phyloP scores from a whole-genome alignment of 208 protist genomes.

The Acanthamoeba culbertsoni region DNA sequence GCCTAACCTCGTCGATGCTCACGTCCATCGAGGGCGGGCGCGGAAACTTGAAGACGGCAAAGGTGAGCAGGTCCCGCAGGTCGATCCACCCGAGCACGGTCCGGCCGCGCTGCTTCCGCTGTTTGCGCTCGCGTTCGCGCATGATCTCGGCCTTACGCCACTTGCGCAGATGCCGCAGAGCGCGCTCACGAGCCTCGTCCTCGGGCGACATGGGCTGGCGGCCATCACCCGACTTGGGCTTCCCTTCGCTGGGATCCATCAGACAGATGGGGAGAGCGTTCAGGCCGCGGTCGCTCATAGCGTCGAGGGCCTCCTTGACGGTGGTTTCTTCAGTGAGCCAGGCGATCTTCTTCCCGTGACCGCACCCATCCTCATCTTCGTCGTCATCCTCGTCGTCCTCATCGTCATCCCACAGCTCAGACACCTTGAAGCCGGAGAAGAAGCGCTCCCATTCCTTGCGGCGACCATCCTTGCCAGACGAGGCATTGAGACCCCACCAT shows the following conservation, averaged over 20 bases:
- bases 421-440: conserved; percentile 48
- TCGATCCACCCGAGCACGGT: conserved; percentile 38
- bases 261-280: conserved; percentile 29
- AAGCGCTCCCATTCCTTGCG: conserved; percentile 40
- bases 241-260: background rate
- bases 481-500: conserved; percentile 43
- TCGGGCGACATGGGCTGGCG: background rate
- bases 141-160: conserved; percentile 24
- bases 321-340: conserved; percentile 17
- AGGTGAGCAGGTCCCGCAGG: conserved; percentile 26
- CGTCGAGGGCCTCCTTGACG: conserved; percentile 35
- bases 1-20: background rate
- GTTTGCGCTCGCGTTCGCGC: conserved; percentile 12
- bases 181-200: background rate
- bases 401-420: conserved; percentile 18
- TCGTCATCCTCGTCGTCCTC: background rate
- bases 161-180: conserved; percentile 14
- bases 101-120: background rate
- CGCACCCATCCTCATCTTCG: background rate
- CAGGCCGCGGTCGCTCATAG: background rate
- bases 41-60: conserved; percentile 24
- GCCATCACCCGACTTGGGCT: background rate
- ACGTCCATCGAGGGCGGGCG: background rate
- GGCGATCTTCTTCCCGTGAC: background rate
- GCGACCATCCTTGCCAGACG: conserved; percentile 20